These are phyloP conservation scores for Pleurotus ostreatus DNA, from an alignment of 768 basidiomycete genomes.

Conservation along the genomic window DNA sequence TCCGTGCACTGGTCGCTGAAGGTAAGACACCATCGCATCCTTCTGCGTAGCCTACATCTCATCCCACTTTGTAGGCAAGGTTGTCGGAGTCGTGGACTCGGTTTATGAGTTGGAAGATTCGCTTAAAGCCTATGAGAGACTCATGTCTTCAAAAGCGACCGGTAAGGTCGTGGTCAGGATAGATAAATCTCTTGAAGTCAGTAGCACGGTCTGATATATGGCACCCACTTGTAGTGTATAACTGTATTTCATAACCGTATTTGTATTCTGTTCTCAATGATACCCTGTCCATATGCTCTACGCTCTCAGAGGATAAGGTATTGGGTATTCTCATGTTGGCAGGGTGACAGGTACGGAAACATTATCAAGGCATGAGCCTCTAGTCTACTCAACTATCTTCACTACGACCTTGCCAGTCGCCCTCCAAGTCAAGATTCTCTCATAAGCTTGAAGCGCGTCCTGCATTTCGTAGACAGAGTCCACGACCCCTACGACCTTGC, in stretches of 20 bases:
- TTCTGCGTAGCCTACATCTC: conserved; percentile 29
- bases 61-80: background rate
- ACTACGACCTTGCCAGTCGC: conserved; percentile 62
- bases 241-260: too few species aligned
- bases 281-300: too few species aligned
- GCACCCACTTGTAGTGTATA: too few species aligned
- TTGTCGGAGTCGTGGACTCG: conserved; percentile 58
- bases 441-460: conserved; percentile 58
- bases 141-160: conserved; percentile 50
- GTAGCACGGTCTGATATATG: too few species aligned
- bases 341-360: too few species aligned
- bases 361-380: too few species aligned
- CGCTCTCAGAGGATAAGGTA: too few species aligned
- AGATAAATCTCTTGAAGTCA: conserved; percentile 5
- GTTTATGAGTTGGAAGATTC: conserved; percentile 53
- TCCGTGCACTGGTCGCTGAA: conserved; percentile 34
- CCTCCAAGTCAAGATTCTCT: conserved; percentile 48
- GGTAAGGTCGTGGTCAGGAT: conserved; percentile 68
- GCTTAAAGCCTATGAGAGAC: conserved; percentile 56
- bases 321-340: too few species aligned
- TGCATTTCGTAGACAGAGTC: conserved; percentile 59
- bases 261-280: too few species aligned
- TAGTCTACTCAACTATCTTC: too few species aligned
- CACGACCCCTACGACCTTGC: conserved; percentile 41
- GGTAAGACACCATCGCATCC: conserved; percentile 26